A percentile compares a stretch with the other conserved stretches of the same genome.
Evolutionary conservation across 2,329 filamentous ascomycete species (phyloP).

Genomic region (Sporothrix humicola): DNA sequence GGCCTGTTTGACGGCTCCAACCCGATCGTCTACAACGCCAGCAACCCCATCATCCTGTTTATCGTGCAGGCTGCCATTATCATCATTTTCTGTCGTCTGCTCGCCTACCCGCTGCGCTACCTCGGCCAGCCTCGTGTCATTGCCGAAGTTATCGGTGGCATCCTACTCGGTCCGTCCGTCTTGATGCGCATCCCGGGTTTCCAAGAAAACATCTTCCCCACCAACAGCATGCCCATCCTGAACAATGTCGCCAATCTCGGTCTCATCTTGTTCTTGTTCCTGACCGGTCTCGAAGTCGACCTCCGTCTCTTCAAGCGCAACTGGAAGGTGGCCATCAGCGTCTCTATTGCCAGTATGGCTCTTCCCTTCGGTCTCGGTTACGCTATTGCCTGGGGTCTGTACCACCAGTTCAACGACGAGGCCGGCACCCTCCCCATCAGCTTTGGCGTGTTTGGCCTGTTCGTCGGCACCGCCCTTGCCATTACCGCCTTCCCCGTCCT

Average conservation of each 20-base stretch:
- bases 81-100: constrained; percentile 73
- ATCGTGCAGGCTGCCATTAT: constrained; percentile 71
- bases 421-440: constrained; percentile 49
- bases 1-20: constrained; percentile 70
- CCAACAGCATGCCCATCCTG: constrained; percentile 74
- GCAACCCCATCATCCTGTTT: constrained; percentile 71
- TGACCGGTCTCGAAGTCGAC: constrained; percentile 87
- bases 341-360: constrained; percentile 79
- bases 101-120: constrained; percentile 73
- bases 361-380: constrained; percentile 83
- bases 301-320: constrained; percentile 77
- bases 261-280: constrained; percentile 82
- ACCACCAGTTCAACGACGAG: constrained; percentile 68
- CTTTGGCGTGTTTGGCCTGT: constrained; percentile 66
- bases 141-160: constrained; percentile 78
- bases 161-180: constrained; percentile 83
- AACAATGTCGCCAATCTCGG: constrained; percentile 82
- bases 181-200: constrained; percentile 87
- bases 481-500: constrained; percentile 93
- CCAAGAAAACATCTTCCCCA: constrained; percentile 75
- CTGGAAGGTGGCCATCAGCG: constrained; percentile 78
- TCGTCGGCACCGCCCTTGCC: constrained; percentile 90
- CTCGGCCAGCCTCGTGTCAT: constrained; percentile 73
- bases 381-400: constrained; percentile 81
- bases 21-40: constrained; percentile 65